Evolutionary conservation across 179 eudicot genomes (phyloP), one percentile per base, ranked within the genome.

Genomic region (Silene coronaria): DNA sequence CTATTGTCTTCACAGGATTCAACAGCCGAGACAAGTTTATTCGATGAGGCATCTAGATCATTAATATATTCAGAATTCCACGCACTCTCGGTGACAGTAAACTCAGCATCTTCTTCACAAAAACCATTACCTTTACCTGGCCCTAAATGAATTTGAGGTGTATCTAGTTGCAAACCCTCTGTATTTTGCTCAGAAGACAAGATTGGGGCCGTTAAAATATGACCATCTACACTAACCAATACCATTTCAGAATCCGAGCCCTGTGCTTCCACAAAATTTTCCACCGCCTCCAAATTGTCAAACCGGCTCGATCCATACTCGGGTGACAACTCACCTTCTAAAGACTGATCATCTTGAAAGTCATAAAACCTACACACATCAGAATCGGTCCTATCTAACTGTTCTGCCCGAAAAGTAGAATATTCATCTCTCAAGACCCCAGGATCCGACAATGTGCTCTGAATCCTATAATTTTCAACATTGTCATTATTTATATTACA

Each of bases 141-240:
- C 69, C 97, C 97, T 28, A 88, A 83, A 83, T 88, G 91, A 85
- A 92, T 89, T 76, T 85, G 95, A 26, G 97, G 99, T 11, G 93
- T 87, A 80, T 75, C 87, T 68, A 87, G 70, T 59, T 87, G 85
- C 81, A 88, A 70, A 77, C 79, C 76, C 66, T 88, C 97, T 8
- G 81, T 71, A 38, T 85, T 77, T 69, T 79, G 84, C 81, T 87
- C 97, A 24, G 83, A 77, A 36, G 97, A 83, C 42, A 84, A 82
- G 78, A 95, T 88, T 36, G 97, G 99, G 46, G 97, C 99, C 38
- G 91, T 91, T 71, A 95, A 86, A 78, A 95, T 87, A 75, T 89
- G 97, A 72, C 99, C 99, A 86, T 95, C 99, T 23, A 92, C 85
- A 79, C 99, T 95, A 36, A 95, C 97, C 88, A 93, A 87, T 80